Conservation (phyloP, 306 rosid species). For the Oemleria cerasiformis region DNA sequence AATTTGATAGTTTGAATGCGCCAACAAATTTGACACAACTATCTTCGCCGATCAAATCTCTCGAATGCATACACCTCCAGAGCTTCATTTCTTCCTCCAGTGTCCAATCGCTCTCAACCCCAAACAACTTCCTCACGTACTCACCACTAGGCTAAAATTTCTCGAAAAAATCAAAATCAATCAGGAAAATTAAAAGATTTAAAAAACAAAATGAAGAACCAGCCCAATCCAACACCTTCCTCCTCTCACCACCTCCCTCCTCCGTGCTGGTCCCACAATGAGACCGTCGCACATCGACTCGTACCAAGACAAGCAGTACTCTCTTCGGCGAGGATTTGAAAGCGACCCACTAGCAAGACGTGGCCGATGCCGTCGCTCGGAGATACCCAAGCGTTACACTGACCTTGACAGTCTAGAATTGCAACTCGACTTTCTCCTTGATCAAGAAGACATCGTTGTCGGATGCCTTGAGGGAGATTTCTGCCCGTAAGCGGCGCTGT, state of each 20-base stretch:
- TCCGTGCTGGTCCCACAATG: too few species aligned
- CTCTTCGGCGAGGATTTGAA: too few species aligned
- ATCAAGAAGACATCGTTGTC: slow-evolving; percentile 25
- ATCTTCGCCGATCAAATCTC: too few species aligned
- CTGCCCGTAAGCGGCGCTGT: neutral
- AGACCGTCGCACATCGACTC: too few species aligned
- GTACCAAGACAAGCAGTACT: too few species aligned
- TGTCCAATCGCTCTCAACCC: slow-evolving; percentile 28
- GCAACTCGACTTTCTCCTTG: slow-evolving; percentile 8
- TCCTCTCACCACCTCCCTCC: too few species aligned
- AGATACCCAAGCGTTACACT: neutral
- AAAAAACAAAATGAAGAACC: neutral
- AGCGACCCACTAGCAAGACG: neutral
- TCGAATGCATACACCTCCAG: slow-evolving; percentile 6
- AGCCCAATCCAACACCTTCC: too few species aligned
- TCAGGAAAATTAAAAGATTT: too few species aligned
- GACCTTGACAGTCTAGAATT: slow-evolving; percentile 25
- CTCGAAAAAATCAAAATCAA: too few species aligned
- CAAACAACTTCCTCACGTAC: slow-evolving; percentile 24
- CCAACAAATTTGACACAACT: too few species aligned
- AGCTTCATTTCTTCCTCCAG: slow-evolving; percentile 31
- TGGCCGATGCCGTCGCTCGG: slow-evolving; percentile 1
- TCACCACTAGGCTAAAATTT: slow-evolving; percentile 14
- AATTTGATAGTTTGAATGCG: too few species aligned
- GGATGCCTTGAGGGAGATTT: slow-evolving; percentile 7